Evolutionary conservation across 371 early-diverging fungal genomes (phyloP).

Genomic region (Actinomortierella ambigua): DNA sequence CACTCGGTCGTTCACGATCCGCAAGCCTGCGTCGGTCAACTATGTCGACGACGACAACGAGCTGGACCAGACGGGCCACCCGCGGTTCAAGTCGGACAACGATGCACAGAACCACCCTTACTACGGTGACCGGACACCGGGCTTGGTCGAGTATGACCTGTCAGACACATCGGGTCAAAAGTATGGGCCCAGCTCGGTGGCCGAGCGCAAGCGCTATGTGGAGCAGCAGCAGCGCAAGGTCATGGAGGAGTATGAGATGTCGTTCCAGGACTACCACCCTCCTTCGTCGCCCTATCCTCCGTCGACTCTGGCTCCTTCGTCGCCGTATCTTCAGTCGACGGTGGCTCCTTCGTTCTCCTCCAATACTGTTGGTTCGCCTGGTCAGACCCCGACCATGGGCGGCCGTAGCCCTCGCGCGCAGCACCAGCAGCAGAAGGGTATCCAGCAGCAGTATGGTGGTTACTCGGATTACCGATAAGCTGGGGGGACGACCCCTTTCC

Average conservation of each 20-base stretch:
- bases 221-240: conserved; percentile 46
- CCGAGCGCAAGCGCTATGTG: conserved; percentile 44
- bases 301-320: too few relatives aligned
- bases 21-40: conserved; percentile 26
- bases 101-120: conserved; percentile 42
- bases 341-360: conserved; percentile 37
- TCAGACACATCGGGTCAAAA: conserved; percentile 43
- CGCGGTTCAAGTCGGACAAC: conserved; percentile 34
- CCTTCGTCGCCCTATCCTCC: conserved; percentile 38
- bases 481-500: too few relatives aligned
- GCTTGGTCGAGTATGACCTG: conserved; percentile 41
- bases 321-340: conserved; percentile 25
- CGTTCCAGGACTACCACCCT: conserved; percentile 31
- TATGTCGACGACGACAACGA: conserved; percentile 43
- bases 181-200: conserved; percentile 30
- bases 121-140: conserved; percentile 29
- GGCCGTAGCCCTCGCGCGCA: conserved; percentile 37
- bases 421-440: conserved; percentile 3
- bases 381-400: conserved; percentile 36
- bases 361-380: conserved; percentile 2
- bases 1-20: conserved; percentile 42
- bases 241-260: conserved; percentile 47
- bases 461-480: too few relatives aligned
- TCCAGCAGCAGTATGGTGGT: too few relatives aligned
- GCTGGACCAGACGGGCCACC: conserved; percentile 43